These are phyloP conservation scores for Dryadomyces sulphureus DNA, from an alignment of 2,329 filamentous ascomycete species.

Conservation along the genomic window DNA sequence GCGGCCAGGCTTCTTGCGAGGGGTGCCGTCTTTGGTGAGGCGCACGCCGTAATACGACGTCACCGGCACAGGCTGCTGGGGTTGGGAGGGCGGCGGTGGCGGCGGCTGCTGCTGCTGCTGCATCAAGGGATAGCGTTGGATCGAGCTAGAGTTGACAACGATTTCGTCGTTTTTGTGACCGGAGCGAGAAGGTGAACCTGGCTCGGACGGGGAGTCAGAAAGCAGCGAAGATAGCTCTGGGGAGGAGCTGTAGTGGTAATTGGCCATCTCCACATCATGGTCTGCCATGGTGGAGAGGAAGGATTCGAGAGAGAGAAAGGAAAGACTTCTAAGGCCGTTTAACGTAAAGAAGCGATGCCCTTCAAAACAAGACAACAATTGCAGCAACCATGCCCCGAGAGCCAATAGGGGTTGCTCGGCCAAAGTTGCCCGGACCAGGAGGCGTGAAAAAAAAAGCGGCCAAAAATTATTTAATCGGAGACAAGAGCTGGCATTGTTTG, in stretches of 20 bases:
- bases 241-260: slow-evolving; percentile 28
- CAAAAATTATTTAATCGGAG: background rate
- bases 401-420: background rate
- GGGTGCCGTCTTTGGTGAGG: slow-evolving; percentile 41
- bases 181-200: slow-evolving; percentile 28
- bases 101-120: slow-evolving; percentile 12
- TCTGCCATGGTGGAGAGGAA: slow-evolving; percentile 5
- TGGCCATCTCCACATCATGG: slow-evolving; percentile 18
- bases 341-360: background rate
- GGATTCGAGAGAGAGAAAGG: background rate
- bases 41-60: slow-evolving; percentile 25
- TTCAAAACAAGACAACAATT: background rate
- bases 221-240: slow-evolving; percentile 37
- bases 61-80: no score
- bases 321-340: background rate
- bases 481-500: background rate
- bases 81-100: no score
- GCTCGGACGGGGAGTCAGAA: slow-evolving; percentile 33
- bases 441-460: background rate
- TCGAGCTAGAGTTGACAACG: slow-evolving; percentile 26
- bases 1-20: slow-evolving; percentile 48
- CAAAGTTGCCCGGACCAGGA: background rate
- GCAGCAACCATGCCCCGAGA: background rate
- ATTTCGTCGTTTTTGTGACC: slow-evolving; percentile 25
- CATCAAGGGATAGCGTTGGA: slow-evolving; percentile 17